Percentiles rank a stretch among this genome's conserved stretches.
These are phyloP conservation scores for Leccinum imitatum DNA, from an alignment of 768 basidiomycete species.

Conservation along the genomic window DNA sequence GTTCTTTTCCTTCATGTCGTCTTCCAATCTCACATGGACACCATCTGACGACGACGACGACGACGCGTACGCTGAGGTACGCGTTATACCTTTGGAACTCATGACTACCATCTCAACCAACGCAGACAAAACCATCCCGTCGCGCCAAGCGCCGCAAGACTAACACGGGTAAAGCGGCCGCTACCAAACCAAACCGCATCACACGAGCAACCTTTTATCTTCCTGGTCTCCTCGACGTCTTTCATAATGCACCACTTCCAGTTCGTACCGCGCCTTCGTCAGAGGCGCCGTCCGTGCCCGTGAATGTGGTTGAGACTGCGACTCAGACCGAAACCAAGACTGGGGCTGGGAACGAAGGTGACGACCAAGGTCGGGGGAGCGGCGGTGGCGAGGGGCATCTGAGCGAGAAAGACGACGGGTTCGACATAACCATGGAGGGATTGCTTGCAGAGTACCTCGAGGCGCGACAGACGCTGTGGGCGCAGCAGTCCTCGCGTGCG, in stretches of 20 bases:
- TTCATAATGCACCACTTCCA: constrained; percentile 12
- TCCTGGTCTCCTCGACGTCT: constrained; percentile 17
- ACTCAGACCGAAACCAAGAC: no score
- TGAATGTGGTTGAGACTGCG: neutral
- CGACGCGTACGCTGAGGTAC: constrained; percentile 20
- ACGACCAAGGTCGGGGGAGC: no score
- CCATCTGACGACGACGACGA: constrained; percentile 24
- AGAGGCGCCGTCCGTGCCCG: no score
- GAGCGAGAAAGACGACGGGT: constrained; percentile 19
- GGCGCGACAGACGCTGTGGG: constrained; percentile 28
- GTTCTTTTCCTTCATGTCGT: no score
- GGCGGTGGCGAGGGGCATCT: neutral
- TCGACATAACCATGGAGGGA: constrained; percentile 35
- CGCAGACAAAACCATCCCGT: constrained; percentile 11
- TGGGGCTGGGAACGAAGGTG: no score
- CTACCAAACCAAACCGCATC: constrained; percentile 4
- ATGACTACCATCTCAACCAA: neutral
- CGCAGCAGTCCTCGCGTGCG: constrained; percentile 13
- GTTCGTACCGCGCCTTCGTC: neutral
- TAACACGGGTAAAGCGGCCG: constrained; percentile 16
- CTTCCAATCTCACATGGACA: constrained; percentile 3
- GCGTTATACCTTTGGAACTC: neutral
- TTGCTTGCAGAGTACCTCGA: constrained; percentile 37
- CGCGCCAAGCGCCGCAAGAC: constrained; percentile 30
- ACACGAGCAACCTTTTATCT: constrained; percentile 22